phyloP scores from a whole-genome alignment of 257 asterid genomes.

The Lantana camara region DNA sequence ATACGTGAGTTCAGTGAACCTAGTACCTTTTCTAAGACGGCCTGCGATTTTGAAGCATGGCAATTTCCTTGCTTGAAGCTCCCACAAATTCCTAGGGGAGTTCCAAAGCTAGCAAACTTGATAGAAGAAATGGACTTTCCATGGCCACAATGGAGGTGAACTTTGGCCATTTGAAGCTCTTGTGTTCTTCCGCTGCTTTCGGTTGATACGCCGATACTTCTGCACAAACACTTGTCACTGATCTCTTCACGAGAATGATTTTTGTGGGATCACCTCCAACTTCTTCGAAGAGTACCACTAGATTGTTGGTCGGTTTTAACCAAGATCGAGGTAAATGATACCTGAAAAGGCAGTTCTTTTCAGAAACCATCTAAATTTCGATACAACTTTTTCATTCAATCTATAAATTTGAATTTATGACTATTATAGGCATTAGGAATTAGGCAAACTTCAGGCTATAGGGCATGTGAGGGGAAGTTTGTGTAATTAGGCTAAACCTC shows the following conservation, averaged over 20 bases:
- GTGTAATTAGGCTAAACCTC: too few species aligned
- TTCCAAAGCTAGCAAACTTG: conserved; percentile 96
- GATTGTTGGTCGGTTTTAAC: conserved; percentile 76
- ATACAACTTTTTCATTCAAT: too few species aligned
- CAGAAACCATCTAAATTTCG: too few species aligned
- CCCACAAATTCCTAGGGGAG: conserved; percentile 89
- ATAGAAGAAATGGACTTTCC: conserved; percentile 78
- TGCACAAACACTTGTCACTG: conserved; percentile 78
- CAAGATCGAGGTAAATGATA: conserved; percentile 94
- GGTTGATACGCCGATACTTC: conserved; percentile 73
- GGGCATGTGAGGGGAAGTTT: too few species aligned
- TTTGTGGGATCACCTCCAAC: conserved; percentile 91
- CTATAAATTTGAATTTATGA: too few species aligned
- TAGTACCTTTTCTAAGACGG: conserved; percentile 70
- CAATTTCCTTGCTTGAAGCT: conserved; percentile 84
- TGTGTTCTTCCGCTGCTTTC: conserved; percentile 63
- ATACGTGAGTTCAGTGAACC: too few species aligned
- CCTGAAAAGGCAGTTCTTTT: conserved; percentile 42
- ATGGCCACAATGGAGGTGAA: conserved; percentile 67
- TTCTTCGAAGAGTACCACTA: conserved; percentile 86
- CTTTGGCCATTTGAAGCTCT: conserved; percentile 67
- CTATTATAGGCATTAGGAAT: too few species aligned
- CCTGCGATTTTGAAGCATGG: conserved; percentile 79
- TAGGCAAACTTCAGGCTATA: too few species aligned
- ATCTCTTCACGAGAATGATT: conserved; percentile 73